Evolutionary conservation across 352 stramenopile genomes (phyloP), one percentile per base, ranked within the genome.

Genomic region (Pythium phragmitis): DNA sequence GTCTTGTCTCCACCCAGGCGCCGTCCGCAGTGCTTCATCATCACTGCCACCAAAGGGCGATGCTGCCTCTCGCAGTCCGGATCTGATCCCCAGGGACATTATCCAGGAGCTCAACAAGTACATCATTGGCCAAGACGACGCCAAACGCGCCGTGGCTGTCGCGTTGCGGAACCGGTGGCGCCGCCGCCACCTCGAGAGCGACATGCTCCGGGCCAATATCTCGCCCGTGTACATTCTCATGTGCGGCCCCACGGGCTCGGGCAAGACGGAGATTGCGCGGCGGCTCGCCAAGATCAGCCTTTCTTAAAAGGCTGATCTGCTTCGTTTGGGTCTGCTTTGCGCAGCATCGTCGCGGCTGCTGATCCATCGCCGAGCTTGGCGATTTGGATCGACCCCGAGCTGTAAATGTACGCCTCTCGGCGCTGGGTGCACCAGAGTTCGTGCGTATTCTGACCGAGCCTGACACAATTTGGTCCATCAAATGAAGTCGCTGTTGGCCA

Each of bases 161-260:
- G 97, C 97, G 17, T 87, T 99, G 75, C 87, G 97, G 70, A 99
- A 99, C 77, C 87, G 97, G 60, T 99, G 97, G 97, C 87, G 97
- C 48, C 89, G 97, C n/a, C 90, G 92, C 21, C 97, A 98, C 70
- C 81, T 99, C 16, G 72, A 84, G 26, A 89, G 94, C 53, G 89
- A 98, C 48, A 67, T 70, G 39, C 67, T 97, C 57, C 75, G 79
- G 14, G 72, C 76, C 17, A 88, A 97, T 67, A 91, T 98, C 45
- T 98, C 97, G 26, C 98, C 98, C 45, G 98, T 99, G 77, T 99
- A 99, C 78, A 99, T 99, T 52, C 83, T 99, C 41, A 99, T 99
- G 96, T 99, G 98, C 65, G 98, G 98, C 2, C 97, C 97, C 26
- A 99, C 97, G 26, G 98, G 97, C 41, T 98, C 94, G 26, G 97